Percentiles rank a stretch among this genome's conserved stretches.
Conservation (phyloP, 805 yeast species). For the Naumovozyma castellii region DNA sequence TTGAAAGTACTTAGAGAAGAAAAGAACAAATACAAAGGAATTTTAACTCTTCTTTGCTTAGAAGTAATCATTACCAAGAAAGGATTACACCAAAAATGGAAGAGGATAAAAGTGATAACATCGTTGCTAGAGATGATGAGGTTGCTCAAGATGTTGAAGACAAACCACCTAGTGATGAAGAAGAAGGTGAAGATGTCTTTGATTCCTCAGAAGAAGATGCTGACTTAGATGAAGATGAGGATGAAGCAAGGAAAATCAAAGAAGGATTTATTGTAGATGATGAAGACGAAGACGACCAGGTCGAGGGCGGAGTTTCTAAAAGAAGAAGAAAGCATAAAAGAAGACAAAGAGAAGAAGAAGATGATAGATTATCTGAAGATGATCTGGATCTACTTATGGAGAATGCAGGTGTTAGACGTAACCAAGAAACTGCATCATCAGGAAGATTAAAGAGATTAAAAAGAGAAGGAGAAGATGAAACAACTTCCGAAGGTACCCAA, state of each 20-base stretch:
- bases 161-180: constrained; percentile 32
- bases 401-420: constrained; percentile 68
- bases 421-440: constrained; percentile 30
- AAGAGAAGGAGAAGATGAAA: constrained; percentile 47
- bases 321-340: constrained; percentile 34
- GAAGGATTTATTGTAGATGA: constrained; percentile 94
- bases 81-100: background rate
- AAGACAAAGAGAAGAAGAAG: constrained; percentile 38
- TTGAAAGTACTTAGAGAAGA: no score
- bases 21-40: background rate
- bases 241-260: constrained; percentile 70
- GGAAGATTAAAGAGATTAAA: constrained; percentile 68
- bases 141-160: constrained; percentile 32
- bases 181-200: constrained; percentile 40
- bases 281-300: constrained; percentile 53
- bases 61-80: no score
- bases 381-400: constrained; percentile 88
- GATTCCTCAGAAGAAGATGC: constrained; percentile 89
- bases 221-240: constrained; percentile 79
- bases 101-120: background rate
- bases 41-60: no score
- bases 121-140: constrained; percentile 14
- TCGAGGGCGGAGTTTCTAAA: constrained; percentile 23
- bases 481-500: constrained; percentile 14
- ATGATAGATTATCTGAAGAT: constrained; percentile 81